Percentiles rank a stretch among this genome's conserved stretches.
phyloP scores from a whole-genome alignment of 1,139 yeast genomes.

The Geotrichum phurueaensis region DNA sequence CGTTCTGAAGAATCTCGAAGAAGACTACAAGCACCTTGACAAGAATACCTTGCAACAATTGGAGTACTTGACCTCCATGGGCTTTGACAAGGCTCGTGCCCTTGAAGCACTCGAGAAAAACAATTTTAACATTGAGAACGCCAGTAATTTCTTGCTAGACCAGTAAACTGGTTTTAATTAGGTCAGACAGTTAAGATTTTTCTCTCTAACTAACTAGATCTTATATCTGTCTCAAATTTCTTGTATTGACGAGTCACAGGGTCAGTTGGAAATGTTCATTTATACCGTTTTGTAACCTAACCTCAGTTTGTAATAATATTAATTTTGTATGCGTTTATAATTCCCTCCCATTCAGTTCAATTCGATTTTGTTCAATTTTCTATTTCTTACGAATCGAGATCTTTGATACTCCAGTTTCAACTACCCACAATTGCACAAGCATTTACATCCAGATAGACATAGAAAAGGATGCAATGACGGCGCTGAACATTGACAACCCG shows the following conservation, averaged over 20 bases:
- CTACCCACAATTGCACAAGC: background rate
- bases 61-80: conserved; percentile 84
- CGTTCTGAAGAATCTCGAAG: background rate
- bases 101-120: conserved; percentile 60
- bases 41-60: background rate
- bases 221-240: no score
- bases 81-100: conserved; percentile 65
- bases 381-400: background rate
- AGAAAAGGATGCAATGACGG: background rate
- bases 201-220: no score
- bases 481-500: background rate
- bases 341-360: background rate
- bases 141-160: conserved; percentile 78
- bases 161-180: conserved; percentile 33
- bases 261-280: background rate
- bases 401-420: background rate
- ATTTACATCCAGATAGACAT: background rate
- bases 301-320: background rate
- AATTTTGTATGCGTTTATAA: background rate
- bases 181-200: no score
- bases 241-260: no score
- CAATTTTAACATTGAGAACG: conserved; percentile 73
- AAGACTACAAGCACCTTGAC: background rate
- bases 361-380: background rate
- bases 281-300: background rate